Evolutionary conservation across 352 stramenopile genomes (phyloP).

Genomic region (Phytophthora kernoviae): DNA sequence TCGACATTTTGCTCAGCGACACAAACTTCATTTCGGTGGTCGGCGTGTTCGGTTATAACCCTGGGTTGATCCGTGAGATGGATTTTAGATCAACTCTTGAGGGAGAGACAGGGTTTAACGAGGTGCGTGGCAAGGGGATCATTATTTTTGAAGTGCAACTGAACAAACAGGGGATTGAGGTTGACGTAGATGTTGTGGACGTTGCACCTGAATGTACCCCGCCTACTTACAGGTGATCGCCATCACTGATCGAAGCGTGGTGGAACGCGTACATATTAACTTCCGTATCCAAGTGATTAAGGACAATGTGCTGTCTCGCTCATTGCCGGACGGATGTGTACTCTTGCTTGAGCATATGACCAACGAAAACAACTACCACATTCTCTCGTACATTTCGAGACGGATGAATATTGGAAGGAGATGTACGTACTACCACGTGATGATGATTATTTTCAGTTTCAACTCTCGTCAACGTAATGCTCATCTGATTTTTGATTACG

Average conservation of each 20-base stretch:
- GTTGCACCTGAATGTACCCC: not conserved
- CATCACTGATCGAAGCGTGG: conserved; percentile 63
- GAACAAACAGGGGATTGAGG: not conserved
- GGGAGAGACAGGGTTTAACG: conserved; percentile 62
- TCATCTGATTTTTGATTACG: conserved; percentile 8
- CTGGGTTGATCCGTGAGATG: conserved; percentile 72
- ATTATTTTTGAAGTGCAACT: conserved; percentile 2
- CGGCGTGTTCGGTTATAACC: conserved; percentile 83
- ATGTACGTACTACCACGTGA: conserved; percentile 43
- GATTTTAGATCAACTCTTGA: conserved; percentile 76
- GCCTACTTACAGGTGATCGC: conserved; percentile 77
- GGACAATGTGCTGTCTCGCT: conserved; percentile 83
- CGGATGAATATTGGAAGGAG: conserved; percentile 67
- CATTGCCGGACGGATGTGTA: conserved; percentile 71
- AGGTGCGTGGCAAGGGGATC: conserved; percentile 33
- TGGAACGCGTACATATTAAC: conserved; percentile 83
- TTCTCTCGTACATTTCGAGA: conserved; percentile 83
- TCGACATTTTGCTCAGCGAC: conserved; percentile 77
- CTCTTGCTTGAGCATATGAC: conserved; percentile 82
- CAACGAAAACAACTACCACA: conserved; percentile 89
- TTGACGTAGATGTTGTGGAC: conserved; percentile 1
- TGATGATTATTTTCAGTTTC: not conserved
- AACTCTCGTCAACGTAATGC: too few species aligned
- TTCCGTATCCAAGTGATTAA: conserved; percentile 90
- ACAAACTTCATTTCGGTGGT: conserved; percentile 84